Conservation (phyloP, 805 yeast species). For the Teunomyces tritomae region DNA sequence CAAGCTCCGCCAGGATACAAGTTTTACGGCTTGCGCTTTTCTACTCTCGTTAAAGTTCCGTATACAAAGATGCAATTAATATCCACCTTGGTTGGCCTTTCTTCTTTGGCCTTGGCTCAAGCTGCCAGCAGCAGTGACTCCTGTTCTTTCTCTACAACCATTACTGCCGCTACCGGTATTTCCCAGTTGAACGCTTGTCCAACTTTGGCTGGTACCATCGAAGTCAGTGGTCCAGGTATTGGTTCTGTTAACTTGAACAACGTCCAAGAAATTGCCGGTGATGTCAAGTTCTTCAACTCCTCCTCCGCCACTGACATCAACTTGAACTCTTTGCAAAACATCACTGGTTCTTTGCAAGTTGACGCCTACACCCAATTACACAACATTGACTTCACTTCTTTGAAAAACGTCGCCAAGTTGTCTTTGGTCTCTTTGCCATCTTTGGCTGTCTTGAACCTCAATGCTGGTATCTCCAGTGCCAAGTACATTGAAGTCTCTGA, state of each 20-base stretch:
- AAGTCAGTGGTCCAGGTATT: constrained; percentile 28
- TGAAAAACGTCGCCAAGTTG: constrained; percentile 29
- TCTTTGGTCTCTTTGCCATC: constrained; percentile 42
- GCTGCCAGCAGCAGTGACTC: constrained; percentile 14
- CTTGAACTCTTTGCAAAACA: constrained; percentile 26
- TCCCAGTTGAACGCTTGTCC: constrained; percentile 35
- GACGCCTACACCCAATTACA: constrained; percentile 40
- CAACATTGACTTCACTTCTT: constrained; percentile 32
- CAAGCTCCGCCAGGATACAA: neutral
- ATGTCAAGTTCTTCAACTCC: constrained; percentile 36
- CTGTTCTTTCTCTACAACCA: constrained; percentile 41
- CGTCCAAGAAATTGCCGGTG: constrained; percentile 22
- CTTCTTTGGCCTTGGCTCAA: constrained; percentile 8
- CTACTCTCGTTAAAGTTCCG: constrained; percentile 2
- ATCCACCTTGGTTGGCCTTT: constrained; percentile 4
- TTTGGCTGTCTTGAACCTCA: constrained; percentile 35
- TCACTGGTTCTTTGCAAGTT: constrained; percentile 35
- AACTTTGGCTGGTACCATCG: constrained; percentile 40
- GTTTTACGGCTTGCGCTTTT: constrained; percentile 2
- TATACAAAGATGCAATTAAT: constrained; percentile 6
- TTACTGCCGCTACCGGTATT: constrained; percentile 38
- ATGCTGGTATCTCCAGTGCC: constrained; percentile 34
- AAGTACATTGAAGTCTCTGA: constrained; percentile 35
- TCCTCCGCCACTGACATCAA: constrained; percentile 34
- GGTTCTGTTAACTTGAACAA: constrained; percentile 19